Conservation (phyloP, 2,329 filamentous ascomycete genomes). For the Talaromyces piceae region DNA sequence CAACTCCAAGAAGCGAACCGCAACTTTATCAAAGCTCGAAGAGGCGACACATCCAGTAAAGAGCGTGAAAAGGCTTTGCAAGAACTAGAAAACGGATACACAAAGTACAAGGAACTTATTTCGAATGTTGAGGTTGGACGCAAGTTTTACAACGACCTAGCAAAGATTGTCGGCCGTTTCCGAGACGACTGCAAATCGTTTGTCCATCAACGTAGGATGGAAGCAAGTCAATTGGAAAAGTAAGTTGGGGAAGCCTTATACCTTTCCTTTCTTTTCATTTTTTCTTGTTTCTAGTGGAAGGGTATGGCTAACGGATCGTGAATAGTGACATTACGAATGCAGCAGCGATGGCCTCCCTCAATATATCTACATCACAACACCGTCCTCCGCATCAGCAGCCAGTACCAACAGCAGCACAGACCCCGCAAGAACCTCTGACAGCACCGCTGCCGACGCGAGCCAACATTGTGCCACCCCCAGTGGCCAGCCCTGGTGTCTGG, state of each 20-base stretch:
- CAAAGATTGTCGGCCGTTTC: slow-evolving; percentile 77
- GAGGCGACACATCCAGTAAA: slow-evolving; percentile 57
- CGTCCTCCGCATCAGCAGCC: slow-evolving; percentile 29
- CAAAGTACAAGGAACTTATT: slow-evolving; percentile 94
- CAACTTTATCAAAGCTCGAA: slow-evolving; percentile 66
- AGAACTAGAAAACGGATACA: slow-evolving; percentile 79
- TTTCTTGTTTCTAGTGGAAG: too few species aligned
- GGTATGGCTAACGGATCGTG: background rate
- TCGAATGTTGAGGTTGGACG: slow-evolving; percentile 83
- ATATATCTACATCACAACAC: slow-evolving; percentile 28
- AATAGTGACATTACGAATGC: slow-evolving; percentile 48
- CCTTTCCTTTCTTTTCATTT: too few species aligned
- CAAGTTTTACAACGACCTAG: slow-evolving; percentile 96
- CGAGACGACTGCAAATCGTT: slow-evolving; percentile 73
- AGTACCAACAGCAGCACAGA: slow-evolving; percentile 21
- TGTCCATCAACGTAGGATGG: slow-evolving; percentile 70
- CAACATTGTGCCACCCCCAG: slow-evolving; percentile 44
- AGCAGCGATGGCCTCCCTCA: slow-evolving; percentile 51
- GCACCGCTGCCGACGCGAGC: slow-evolving; percentile 42
- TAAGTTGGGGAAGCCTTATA: too few species aligned
- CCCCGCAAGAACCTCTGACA: slow-evolving; percentile 31
- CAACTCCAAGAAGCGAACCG: slow-evolving; percentile 69
- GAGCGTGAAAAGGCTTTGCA: slow-evolving; percentile 85
- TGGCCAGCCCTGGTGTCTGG: slow-evolving; percentile 53
- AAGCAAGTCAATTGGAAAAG: slow-evolving; percentile 72